These are phyloP conservation scores for Hypoxylon lienhwacheense DNA, from an alignment of 495 filamentous ascomycete genomes.

Conservation along the genomic window DNA sequence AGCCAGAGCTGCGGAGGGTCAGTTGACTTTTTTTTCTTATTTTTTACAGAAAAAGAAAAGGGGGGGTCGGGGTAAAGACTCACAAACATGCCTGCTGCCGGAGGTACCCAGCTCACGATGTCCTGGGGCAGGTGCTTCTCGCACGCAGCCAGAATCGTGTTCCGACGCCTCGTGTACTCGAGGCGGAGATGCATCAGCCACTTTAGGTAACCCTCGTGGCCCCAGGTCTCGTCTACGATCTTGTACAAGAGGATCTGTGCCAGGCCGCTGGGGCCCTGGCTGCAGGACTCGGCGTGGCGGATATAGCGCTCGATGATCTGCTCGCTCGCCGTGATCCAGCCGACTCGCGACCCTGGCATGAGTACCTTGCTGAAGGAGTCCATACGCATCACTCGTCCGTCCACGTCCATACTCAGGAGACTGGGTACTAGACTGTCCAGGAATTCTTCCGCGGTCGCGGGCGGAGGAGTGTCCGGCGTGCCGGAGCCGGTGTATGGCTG, in stretches of 20 bases:
- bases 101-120: slow-evolving; percentile 79
- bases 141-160: slow-evolving; percentile 79
- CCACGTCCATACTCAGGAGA: slow-evolving; percentile 66
- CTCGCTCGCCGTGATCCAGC: slow-evolving; percentile 80
- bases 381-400: slow-evolving; percentile 69
- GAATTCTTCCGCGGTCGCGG: slow-evolving; percentile 45
- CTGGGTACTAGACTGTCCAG: slow-evolving; percentile 57
- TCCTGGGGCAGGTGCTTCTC: slow-evolving; percentile 75
- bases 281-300: slow-evolving; percentile 74
- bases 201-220: slow-evolving; percentile 84
- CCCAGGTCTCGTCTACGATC: slow-evolving; percentile 91
- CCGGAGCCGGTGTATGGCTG: slow-evolving; percentile 65
- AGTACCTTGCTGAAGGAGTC: slow-evolving; percentile 85
- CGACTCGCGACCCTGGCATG: slow-evolving; percentile 72
- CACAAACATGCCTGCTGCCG: slow-evolving; percentile 96
- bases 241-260: slow-evolving; percentile 83
- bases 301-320: slow-evolving; percentile 80
- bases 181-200: slow-evolving; percentile 87
- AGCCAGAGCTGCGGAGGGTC: slow-evolving; percentile 70
- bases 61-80: slow-evolving; percentile 40
- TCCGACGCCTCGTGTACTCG: slow-evolving; percentile 77
- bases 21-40: background rate
- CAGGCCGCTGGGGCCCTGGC: slow-evolving; percentile 81
- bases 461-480: slow-evolving; percentile 11
- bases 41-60: background rate